A percentile compares a stretch with the other conserved stretches of the same genome.
Evolutionary conservation across 805 yeast genomes (phyloP).

Genomic region (Cyberlindnera xishuangbannaensis): DNA sequence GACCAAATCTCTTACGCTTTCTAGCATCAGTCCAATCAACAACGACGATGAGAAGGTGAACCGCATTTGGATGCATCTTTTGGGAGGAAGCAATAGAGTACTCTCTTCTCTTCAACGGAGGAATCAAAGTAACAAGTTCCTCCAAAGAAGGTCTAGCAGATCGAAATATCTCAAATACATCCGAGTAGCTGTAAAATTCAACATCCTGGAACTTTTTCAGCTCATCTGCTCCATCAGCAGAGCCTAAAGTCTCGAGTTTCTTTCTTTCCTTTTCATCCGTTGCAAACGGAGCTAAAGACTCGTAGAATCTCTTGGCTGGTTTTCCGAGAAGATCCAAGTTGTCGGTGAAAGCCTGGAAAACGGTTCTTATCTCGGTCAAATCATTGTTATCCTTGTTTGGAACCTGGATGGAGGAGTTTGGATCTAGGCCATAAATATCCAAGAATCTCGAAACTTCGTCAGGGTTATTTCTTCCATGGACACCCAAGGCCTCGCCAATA

Average conservation of each 20-base stretch:
- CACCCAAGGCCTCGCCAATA: conserved; percentile 95
- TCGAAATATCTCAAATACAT: conserved; percentile 70
- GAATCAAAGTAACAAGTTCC: conserved; percentile 65
- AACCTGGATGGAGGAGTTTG: conserved; percentile 61
- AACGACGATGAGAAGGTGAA: conserved; percentile 87
- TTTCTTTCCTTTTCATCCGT: conserved; percentile 61
- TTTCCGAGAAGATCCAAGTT: conserved; percentile 87
- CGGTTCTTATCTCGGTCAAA: conserved; percentile 67
- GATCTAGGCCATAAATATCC: conserved; percentile 62
- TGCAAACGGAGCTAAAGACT: conserved; percentile 69
- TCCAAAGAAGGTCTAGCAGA: conserved; percentile 74
- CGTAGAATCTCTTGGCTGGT: conserved; percentile 93
- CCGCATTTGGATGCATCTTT: conserved; percentile 83
- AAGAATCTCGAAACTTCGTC: conserved; percentile 65
- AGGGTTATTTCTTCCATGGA: conserved; percentile 80
- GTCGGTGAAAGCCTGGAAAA: conserved; percentile 73
- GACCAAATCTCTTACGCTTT: conserved; percentile 87
- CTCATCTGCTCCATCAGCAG: conserved; percentile 78
- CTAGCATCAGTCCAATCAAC: conserved; percentile 90
- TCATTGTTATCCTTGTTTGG: conserved; percentile 60
- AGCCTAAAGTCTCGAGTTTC: conserved; percentile 54
- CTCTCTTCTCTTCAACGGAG: conserved; percentile 93
- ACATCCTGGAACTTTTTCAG: conserved; percentile 82
- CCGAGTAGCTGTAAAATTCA: conserved; percentile 75
- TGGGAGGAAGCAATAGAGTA: conserved; percentile 97